Evolutionary conservation across 306 rosid genomes (phyloP).

Genomic region (Acacia confusa): DNA sequence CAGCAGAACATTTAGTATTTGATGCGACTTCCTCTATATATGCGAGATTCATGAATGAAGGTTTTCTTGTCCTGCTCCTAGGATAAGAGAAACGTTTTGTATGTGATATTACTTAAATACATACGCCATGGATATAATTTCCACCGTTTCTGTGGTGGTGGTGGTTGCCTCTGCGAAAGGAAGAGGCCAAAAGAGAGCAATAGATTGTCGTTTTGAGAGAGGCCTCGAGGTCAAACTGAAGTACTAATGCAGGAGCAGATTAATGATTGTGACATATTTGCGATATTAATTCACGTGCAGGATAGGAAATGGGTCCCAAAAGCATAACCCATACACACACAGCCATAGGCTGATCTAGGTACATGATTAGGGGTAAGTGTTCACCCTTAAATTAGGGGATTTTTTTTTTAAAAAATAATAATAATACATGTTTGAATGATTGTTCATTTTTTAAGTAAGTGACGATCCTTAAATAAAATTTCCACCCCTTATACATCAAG

Average conservation of each 20-base stretch:
- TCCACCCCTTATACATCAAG: too few species aligned
- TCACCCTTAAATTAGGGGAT: too few species aligned
- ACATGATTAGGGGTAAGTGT: too few species aligned
- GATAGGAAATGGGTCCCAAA: constrained; percentile 32
- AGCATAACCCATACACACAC: background rate
- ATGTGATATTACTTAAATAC: background rate
- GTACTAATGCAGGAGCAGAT: background rate
- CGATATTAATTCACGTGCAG: constrained; percentile 33
- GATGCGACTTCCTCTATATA: background rate
- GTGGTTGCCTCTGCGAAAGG: background rate
- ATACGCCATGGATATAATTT: background rate
- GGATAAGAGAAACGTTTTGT: background rate
- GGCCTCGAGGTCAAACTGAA: background rate
- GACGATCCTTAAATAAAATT: too few species aligned
- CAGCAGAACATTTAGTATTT: background rate
- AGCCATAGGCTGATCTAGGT: too few species aligned
- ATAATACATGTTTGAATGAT: too few species aligned
- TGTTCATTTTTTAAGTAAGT: too few species aligned
- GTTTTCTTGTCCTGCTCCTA: background rate
- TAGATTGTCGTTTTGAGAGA: background rate
- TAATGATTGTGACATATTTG: constrained; percentile 27
- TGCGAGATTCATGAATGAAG: background rate
- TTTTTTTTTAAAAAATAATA: too few species aligned
- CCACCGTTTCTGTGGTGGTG: background rate
- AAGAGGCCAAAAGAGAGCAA: background rate